Evolutionary conservation across 495 filamentous ascomycete genomes (phyloP), one percentile per base, ranked within the genome.

Genomic region (Penicilliopsis zonata): DNA sequence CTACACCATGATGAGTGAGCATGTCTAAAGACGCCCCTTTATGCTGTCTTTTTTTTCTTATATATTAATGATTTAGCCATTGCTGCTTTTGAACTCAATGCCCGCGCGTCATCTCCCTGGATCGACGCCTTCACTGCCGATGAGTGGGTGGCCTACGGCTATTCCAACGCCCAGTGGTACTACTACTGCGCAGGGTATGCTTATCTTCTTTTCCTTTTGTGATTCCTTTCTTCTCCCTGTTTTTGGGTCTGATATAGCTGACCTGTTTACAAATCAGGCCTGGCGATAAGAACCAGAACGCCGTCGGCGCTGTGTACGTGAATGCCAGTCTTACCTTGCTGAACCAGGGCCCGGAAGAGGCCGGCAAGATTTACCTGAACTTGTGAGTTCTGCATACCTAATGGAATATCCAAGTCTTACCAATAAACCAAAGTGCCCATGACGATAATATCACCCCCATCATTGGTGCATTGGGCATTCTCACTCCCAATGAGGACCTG

Each of bases 1-100:
- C n/a, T 40, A 35, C n/a, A 25, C 37, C 9, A 28, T 52, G 9
- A 52, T 52, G 45, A 29, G 49, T 52, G 30, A 31, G 42, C 33
- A 13, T 35, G n/a, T n/a, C n/a, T n/a, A n/a, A n/a, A n/a, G n/a
- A 13, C 10, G n/a, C 9, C 13, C 3, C 12, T 22, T 7, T 3
- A 10, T 18, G 1, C n/a, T 19, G 6, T n/a, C 10, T 19, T 13
- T 7, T 9, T 35, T 38, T n/a, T n/a, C n/a, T n/a, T n/a, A n/a
- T n/a, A n/a, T n/a, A n/a, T n/a, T n/a, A n/a, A n/a, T n/a, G n/a
- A n/a, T n/a, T n/a, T 16, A 52, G 48, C 34, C 3, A 48, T 70
- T 46, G 67, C 68, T 27, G 64, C 65, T n/a, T 74, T 69, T 31
- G 69, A 74, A 42, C 58, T 55, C 0, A 63, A 56, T n/a, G 61